Evolutionary conservation across 495 filamentous ascomycete genomes (phyloP).

Genomic region (Trichocladium uniseriatum): DNA sequence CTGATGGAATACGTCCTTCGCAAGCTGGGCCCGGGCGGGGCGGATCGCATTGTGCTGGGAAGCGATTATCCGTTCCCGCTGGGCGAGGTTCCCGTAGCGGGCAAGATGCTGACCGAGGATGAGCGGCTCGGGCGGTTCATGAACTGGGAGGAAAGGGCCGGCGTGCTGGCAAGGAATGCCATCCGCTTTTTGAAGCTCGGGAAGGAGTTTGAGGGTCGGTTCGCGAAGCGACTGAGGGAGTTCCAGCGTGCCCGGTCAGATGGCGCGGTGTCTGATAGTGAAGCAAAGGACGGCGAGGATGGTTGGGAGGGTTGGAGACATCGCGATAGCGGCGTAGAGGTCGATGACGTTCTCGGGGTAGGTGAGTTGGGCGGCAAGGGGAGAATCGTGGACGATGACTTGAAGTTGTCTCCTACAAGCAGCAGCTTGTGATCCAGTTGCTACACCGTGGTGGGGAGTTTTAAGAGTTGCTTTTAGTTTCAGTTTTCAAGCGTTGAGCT

Average conservation of each 20-base stretch:
- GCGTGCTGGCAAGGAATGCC: constrained; percentile 17
- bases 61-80: constrained; percentile 26
- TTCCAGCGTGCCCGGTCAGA: neutral
- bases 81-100: constrained; percentile 21
- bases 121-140: constrained; percentile 18
- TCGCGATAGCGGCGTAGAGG: constrained; percentile 4
- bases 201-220: constrained; percentile 13
- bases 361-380: neutral
- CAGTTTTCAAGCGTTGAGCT: too few relatives aligned
- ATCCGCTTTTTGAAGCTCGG: constrained; percentile 20
- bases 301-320: constrained; percentile 2
- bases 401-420: neutral
- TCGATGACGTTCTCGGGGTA: neutral
- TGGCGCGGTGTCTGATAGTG: neutral
- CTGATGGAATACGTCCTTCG: constrained; percentile 18
- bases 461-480: too few relatives aligned
- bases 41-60: constrained; percentile 15
- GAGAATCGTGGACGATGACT: neutral
- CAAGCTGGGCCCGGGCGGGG: constrained; percentile 19
- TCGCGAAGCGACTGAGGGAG: constrained; percentile 11
- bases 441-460: too few relatives aligned
- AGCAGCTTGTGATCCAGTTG: neutral
- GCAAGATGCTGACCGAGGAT: constrained; percentile 18
- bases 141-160: constrained; percentile 18
- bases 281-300: neutral